Base-by-base conservation (phyloP, 441 rosid genomes). In the Populus hybrid region DNA sequence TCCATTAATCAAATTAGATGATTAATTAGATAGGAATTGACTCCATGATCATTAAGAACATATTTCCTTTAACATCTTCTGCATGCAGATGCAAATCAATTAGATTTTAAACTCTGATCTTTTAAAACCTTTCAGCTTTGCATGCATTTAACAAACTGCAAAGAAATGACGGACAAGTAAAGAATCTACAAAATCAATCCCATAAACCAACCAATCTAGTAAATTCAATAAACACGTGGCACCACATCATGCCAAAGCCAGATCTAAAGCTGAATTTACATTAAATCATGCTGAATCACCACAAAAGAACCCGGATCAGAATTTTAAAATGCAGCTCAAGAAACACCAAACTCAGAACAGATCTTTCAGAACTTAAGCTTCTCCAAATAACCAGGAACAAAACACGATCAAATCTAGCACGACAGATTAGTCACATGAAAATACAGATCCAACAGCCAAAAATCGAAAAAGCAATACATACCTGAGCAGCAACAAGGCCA, bases 401-500 rank as follows among this genome's bases (percentile, higher is more conserved):
- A 34, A 40, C 14, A 35, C 46, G 67, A 30, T 18, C 74, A 74
- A 74, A 80, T 69, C 74, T 63, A 81, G 21, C 24, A 50, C 50
- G 34, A 19, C 14, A 67, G 66, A 67, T 26, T 57, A 59, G 53
- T 10, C 50, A 30, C 53, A 28, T 19, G 26, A 16, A 67, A 63
- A 16, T 30, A 6, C 80, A 80, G 78, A 80, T 79, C 80, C 69
- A 78, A 76, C 28, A 34, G 14, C 18, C 66, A 6, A 21, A 4
- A 18, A 57, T 35, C 9, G n/a, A 61, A 61, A 70, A 40, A 1
- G 38, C 46, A 65, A 59, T 12, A 72, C n/a, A 50, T 84, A 95
- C 99, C 99, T 94, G 92, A 83, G 99, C 99, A 83, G 99, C 97
- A 79, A 95, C 97, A 67, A 95, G 99, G 68, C 99, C 99, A 78